Conservation (phyloP, 1,139 yeast species). For the Pichia kudriavzevii region DNA sequence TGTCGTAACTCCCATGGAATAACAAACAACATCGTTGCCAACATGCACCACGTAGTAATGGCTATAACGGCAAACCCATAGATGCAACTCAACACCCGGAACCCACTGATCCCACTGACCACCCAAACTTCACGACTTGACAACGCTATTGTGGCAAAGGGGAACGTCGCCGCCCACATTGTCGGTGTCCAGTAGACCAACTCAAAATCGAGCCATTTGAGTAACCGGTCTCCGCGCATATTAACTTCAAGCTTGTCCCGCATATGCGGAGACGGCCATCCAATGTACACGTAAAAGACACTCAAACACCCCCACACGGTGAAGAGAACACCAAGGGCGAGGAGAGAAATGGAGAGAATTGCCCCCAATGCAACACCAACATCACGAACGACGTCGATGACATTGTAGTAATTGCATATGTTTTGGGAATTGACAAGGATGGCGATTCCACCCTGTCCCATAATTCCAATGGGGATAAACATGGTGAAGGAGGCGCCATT, state of each 20-base stretch:
- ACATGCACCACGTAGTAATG: constrained; percentile 33
- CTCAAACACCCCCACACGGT: constrained; percentile 47
- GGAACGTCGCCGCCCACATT: constrained; percentile 89
- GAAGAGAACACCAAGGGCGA: constrained; percentile 48
- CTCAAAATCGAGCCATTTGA: too few species aligned
- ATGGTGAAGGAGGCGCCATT: constrained; percentile 39
- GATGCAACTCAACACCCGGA: constrained; percentile 55
- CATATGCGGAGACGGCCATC: too few species aligned
- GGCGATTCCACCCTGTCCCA: constrained; percentile 79
- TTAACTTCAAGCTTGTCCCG: too few species aligned
- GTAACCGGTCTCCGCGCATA: neutral
- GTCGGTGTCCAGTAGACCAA: constrained; percentile 40
- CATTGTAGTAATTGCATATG: constrained; percentile 16
- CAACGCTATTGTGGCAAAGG: constrained; percentile 74
- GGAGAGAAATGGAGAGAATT: constrained; percentile 38
- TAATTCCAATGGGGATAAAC: constrained; percentile 58
- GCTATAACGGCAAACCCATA: constrained; percentile 43
- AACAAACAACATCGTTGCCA: constrained; percentile 29
- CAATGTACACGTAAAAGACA: constrained; percentile 31
- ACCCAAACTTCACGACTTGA: constrained; percentile 46
- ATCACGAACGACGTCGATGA: constrained; percentile 9
- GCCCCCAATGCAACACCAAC: constrained; percentile 16
- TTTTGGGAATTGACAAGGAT: constrained; percentile 34
- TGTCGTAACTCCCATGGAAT: too few species aligned
- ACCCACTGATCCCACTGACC: constrained; percentile 37